Conservation (phyloP, 225 moss, liverwort and hornwort genomes). For the Polytrichum formosum region DNA sequence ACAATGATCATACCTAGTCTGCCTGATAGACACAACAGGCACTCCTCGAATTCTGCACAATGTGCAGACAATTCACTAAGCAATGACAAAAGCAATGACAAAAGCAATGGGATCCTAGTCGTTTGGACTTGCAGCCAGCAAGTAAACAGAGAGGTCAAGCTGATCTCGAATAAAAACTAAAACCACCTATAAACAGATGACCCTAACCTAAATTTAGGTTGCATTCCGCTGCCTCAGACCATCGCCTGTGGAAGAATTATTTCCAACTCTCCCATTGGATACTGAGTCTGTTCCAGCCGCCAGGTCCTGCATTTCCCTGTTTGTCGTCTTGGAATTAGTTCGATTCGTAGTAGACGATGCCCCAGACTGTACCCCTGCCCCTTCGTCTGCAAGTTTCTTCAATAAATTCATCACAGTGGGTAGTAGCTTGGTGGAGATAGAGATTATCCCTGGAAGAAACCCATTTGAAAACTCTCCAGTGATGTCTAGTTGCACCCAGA, state of each 20-base stretch:
- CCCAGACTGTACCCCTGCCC: conserved; percentile 35
- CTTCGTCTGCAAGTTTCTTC: conserved; percentile 82
- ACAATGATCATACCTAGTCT: no score
- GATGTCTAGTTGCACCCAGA: conserved; percentile 88
- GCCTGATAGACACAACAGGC: no score
- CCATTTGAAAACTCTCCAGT: conserved; percentile 83
- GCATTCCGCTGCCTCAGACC: conserved; percentile 39
- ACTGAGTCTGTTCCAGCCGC: conserved; percentile 14
- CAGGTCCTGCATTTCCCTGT: conserved; percentile 47
- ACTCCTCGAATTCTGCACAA: not conserved
- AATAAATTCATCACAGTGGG: conserved; percentile 85
- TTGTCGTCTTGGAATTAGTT: conserved; percentile 18
- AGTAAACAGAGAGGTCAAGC: not conserved
- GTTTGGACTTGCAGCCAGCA: not conserved
- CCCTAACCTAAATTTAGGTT: conserved; percentile 1
- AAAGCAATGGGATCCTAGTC: not conserved
- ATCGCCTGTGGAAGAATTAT: conserved; percentile 14
- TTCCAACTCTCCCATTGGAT: not conserved
- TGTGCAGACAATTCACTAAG: not conserved
- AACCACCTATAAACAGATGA: not conserved
- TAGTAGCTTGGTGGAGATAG: conserved; percentile 76
- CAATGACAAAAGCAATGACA: conserved; percentile 2
- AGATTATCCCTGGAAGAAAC: conserved; percentile 72
- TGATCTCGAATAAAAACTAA: not conserved
- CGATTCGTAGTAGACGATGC: not conserved